Conservation (phyloP, 176 grass and related monocot genomes). For the Phoenix roebelenii region DNA sequence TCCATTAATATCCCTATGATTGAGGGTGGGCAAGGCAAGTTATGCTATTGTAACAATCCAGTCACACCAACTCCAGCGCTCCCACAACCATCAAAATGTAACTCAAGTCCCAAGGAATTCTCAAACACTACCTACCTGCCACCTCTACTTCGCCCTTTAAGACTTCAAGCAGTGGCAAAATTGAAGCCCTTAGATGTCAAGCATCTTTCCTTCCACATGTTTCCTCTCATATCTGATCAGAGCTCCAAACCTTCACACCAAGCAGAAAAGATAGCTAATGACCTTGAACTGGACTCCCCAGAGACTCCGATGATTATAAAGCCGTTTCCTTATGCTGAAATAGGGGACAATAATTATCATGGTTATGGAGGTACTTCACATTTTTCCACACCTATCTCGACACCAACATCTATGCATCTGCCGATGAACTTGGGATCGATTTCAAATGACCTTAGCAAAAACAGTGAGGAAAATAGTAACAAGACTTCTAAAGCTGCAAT, state of each 20-base stretch:
- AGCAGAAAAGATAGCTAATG: not conserved
- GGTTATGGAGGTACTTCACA: not conserved
- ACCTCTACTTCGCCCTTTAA: slow-evolving; percentile 21
- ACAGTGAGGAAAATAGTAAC: not conserved
- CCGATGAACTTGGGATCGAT: not conserved
- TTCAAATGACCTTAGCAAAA: not conserved
- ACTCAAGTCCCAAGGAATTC: slow-evolving; percentile 11
- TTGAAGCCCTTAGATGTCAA: slow-evolving; percentile 11
- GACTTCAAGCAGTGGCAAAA: slow-evolving; percentile 17
- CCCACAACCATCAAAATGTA: not conserved
- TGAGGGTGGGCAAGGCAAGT: slow-evolving; percentile 14
- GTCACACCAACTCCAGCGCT: slow-evolving; percentile 7
- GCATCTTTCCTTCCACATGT: slow-evolving; percentile 5
- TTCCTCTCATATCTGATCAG: slow-evolving; percentile 11
- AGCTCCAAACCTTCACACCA: slow-evolving; percentile 1
- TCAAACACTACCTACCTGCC: slow-evolving; percentile 18
- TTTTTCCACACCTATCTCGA: not conserved
- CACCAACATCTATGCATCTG: not conserved
- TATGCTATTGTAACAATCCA: not conserved
- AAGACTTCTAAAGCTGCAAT: slow-evolving; percentile 3
- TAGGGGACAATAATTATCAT: not conserved
- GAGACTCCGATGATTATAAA: not conserved
- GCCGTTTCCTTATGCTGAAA: not conserved
- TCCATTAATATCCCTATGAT: not conserved
- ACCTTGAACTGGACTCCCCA: not conserved